Evolutionary conservation across 1,139 yeast genomes (phyloP).

Genomic region (Yamadazyma taylorii): DNA sequence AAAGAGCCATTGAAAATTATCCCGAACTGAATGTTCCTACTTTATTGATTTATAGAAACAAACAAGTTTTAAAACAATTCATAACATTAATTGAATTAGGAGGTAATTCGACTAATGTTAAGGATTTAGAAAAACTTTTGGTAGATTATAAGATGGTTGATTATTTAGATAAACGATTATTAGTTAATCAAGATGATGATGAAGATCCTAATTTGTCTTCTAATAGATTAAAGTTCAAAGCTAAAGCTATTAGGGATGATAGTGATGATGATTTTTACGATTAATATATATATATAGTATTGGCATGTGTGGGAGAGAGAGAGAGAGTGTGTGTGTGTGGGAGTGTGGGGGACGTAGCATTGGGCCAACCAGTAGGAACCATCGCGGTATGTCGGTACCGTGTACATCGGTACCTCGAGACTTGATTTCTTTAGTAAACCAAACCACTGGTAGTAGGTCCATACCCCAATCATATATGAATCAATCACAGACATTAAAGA

Average conservation of each 20-base stretch:
- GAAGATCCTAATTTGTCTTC: slow-evolving; percentile 46
- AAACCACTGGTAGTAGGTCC: no score
- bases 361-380: no score
- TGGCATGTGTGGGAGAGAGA: no score
- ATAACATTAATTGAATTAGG: slow-evolving; percentile 81
- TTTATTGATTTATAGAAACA: slow-evolving; percentile 71
- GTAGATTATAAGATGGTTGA: slow-evolving; percentile 65
- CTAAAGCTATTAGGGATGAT: slow-evolving; percentile 48
- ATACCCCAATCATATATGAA: no score
- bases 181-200: slow-evolving; percentile 63
- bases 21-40: slow-evolving; percentile 93
- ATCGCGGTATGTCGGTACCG: no score
- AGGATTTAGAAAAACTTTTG: slow-evolving; percentile 71
- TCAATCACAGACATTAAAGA: no score
- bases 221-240: slow-evolving; percentile 52
- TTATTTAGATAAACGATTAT: slow-evolving; percentile 63
- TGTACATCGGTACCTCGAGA: no score
- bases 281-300: slow-evolving; percentile 16
- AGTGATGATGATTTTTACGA: slow-evolving; percentile 48
- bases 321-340: no score
- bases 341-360: no score
- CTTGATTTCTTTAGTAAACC: no score
- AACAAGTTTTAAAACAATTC: slow-evolving; percentile 73
- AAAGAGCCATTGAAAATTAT: slow-evolving; percentile 87
- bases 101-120: slow-evolving; percentile 69